These are phyloP conservation scores for Aspergillus aculeatinus DNA, from an alignment of 2,329 filamentous ascomycete species.

Conservation along the genomic window DNA sequence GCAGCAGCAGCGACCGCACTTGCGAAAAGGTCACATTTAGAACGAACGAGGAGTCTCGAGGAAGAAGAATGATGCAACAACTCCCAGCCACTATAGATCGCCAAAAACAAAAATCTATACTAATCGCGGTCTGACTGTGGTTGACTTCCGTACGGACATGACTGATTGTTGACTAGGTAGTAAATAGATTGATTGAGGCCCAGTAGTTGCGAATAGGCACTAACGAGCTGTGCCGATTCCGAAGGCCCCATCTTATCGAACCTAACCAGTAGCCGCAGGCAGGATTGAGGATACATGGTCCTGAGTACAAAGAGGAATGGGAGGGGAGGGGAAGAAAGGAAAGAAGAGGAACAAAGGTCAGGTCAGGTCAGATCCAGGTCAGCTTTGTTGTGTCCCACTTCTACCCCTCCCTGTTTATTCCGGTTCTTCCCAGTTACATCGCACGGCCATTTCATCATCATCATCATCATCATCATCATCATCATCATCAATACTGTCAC, in stretches of 20 bases:
- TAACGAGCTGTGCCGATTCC: background rate
- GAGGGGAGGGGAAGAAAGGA: background rate
- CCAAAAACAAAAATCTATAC: background rate
- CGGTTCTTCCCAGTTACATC: background rate
- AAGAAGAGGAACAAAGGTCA: background rate
- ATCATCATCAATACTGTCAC: background rate
- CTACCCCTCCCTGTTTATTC: background rate
- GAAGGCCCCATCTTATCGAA: background rate
- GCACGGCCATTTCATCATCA: background rate
- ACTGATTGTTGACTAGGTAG: background rate
- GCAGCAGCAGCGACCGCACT: background rate
- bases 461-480: background rate
- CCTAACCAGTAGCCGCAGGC: background rate
- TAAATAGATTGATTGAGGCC: background rate
- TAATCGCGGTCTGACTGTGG: too few relatives aligned
- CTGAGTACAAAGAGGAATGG: conserved; percentile 7
- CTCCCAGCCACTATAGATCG: background rate
- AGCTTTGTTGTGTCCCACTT: background rate
- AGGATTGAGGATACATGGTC: conserved; percentile 5
- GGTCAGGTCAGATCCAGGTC: background rate
- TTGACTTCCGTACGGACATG: background rate
- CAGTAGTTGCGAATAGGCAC: background rate
- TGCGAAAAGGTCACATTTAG: background rate
- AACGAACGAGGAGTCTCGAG: background rate
- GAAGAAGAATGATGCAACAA: background rate